Evolutionary conservation across 371 early-diverging fungal genomes (phyloP).

Genomic region (Actinomortierella ambigua): DNA sequence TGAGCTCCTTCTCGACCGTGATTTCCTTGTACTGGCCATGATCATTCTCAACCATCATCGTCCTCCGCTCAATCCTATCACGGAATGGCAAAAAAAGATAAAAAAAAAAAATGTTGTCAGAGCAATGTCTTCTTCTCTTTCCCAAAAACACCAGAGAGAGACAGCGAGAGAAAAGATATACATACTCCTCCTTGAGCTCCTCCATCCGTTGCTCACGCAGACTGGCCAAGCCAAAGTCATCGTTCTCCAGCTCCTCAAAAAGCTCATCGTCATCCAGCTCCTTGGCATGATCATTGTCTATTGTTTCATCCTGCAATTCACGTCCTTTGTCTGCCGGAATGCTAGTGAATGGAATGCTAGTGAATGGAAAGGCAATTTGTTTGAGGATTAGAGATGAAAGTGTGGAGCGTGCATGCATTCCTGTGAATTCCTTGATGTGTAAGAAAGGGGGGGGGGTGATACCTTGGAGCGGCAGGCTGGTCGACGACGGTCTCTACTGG

Average conservation of each 20-base stretch:
- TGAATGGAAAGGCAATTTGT: not conserved
- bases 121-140: not conserved
- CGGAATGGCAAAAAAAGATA: constrained; percentile 1
- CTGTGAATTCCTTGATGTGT: too few species aligned
- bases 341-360: not conserved
- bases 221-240: constrained; percentile 53
- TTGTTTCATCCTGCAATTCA: constrained; percentile 21
- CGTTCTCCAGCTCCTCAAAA: constrained; percentile 65
- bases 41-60: constrained; percentile 64
- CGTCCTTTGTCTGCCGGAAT: not conserved
- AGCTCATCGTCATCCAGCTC: constrained; percentile 61
- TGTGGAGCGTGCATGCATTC: too few species aligned
- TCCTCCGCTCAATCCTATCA: constrained; percentile 60
- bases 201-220: constrained; percentile 63
- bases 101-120: constrained; percentile 8
- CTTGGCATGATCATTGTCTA: constrained; percentile 40
- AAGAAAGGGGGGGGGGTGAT: too few species aligned
- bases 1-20: constrained; percentile 83
- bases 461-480: too few species aligned
- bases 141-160: constrained; percentile 3
- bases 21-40: constrained; percentile 88
- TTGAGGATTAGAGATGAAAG: not conserved
- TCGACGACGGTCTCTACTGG: too few species aligned
- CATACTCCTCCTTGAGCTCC: constrained; percentile 61
- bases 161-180: not conserved